Percentiles rank a stretch among this genome's conserved stretches.
Evolutionary conservation across 257 asterid genomes (phyloP).

Genomic region (Salvia splendens): DNA sequence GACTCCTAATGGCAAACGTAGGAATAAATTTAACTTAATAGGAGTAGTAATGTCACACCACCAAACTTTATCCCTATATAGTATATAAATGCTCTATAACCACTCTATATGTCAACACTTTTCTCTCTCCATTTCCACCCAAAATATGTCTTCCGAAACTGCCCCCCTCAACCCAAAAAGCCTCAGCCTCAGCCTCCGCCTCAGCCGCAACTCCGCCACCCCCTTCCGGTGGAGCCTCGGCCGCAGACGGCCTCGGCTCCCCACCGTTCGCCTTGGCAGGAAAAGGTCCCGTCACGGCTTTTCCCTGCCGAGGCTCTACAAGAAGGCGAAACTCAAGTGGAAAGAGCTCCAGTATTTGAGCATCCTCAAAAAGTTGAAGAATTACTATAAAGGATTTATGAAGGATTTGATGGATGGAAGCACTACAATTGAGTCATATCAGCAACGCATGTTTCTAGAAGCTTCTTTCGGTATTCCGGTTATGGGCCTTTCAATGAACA

Average conservation of each 20-base stretch:
- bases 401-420: conserved; percentile 52
- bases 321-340: conserved; percentile 50
- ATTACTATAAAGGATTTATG: conserved; percentile 38
- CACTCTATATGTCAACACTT: conserved; percentile 24
- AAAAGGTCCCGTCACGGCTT: conserved; percentile 49
- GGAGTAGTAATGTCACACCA: background rate
- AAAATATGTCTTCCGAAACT: conserved; percentile 42
- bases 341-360: conserved; percentile 41
- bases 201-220: conserved; percentile 24
- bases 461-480: conserved; percentile 75
- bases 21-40: too few species aligned
- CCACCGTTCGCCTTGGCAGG: conserved; percentile 63
- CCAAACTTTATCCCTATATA: background rate
- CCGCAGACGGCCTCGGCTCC: conserved; percentile 47
- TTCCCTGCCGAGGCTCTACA: conserved; percentile 44
- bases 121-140: background rate
- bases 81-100: background rate
- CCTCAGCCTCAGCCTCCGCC: conserved; percentile 17
- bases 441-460: conserved; percentile 61
- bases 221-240: conserved; percentile 46
- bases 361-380: conserved; percentile 55
- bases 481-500: conserved; percentile 57
- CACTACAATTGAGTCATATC: conserved; percentile 51
- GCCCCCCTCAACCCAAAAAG: conserved; percentile 24
- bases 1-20: too few species aligned